phyloP scores from a whole-genome alignment of 2,329 filamentous ascomycete genomes.

The Exophiala bonariae region DNA sequence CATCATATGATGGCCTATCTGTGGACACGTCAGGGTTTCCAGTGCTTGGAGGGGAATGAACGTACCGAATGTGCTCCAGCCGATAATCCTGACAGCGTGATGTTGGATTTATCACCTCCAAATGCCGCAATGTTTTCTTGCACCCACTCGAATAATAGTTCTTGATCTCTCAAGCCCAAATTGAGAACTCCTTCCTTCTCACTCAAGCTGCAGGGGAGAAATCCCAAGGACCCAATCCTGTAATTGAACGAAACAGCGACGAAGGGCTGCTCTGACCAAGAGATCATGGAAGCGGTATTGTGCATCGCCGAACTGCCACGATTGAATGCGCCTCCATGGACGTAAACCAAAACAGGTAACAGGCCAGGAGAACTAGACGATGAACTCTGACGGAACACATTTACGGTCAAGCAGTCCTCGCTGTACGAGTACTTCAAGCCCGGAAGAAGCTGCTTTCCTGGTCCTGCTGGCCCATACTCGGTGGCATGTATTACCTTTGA shows the following conservation, averaged over 20 bases:
- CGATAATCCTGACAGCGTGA: constrained; percentile 48
- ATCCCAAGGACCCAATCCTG: constrained; percentile 46
- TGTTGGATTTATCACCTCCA: constrained; percentile 43
- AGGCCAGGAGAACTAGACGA: constrained; percentile 22
- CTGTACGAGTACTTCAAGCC: constrained; percentile 50
- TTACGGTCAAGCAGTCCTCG: constrained; percentile 30
- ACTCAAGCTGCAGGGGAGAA: constrained; percentile 25
- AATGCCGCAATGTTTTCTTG: constrained; percentile 32
- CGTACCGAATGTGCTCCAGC: constrained; percentile 39
- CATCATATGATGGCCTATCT: constrained; percentile 30
- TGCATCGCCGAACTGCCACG: constrained; percentile 42
- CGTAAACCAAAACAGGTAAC: constrained; percentile 47
- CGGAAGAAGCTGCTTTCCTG: constrained; percentile 48
- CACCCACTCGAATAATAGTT: constrained; percentile 36
- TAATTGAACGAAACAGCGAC: constrained; percentile 47
- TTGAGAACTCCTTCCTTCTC: constrained; percentile 35
- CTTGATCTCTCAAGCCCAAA: constrained; percentile 43
- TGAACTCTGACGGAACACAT: constrained; percentile 33
- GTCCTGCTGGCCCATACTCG: constrained; percentile 35
- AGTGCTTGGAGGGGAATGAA: constrained; percentile 25
- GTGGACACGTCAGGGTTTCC: neutral
- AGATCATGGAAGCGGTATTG: constrained; percentile 62
- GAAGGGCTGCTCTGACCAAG: constrained; percentile 41
- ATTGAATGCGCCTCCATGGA: constrained; percentile 39
- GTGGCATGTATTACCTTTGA: constrained; percentile 37